A percentile compares a stretch with the other conserved stretches of the same genome.
Conservation (phyloP, 352 stramenopile species). For the Pythium angustatum region DNA sequence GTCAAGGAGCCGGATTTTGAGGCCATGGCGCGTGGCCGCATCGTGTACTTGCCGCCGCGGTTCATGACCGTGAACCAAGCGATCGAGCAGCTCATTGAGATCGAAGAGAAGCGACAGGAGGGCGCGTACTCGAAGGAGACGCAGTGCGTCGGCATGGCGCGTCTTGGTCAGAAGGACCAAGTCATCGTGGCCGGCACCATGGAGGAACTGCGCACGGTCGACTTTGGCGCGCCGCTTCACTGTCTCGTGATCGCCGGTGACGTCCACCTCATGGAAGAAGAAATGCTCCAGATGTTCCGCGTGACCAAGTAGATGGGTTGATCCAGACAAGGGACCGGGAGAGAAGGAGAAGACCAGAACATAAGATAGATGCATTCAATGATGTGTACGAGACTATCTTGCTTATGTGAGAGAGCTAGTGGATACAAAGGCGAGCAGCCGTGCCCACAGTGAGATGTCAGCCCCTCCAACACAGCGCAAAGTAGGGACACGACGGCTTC, state of each 20-base stretch:
- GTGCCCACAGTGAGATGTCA: too few species aligned
- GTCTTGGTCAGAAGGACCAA: conserved; percentile 92
- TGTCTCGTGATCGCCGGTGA: conserved; percentile 96
- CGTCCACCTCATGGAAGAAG: conserved; percentile 95
- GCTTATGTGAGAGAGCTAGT: too few species aligned
- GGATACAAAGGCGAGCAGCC: too few species aligned
- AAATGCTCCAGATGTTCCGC: conserved; percentile 79
- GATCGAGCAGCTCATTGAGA: conserved; percentile 95
- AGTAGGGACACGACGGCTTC: too few species aligned
- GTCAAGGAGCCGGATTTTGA: conserved; percentile 99
- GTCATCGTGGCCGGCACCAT: conserved; percentile 96
- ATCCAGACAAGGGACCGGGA: too few species aligned
- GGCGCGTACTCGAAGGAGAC: conserved; percentile 85
- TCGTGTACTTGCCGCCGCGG: conserved; percentile 93
- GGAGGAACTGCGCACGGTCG: conserved; percentile 90
- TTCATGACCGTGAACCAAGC: conserved; percentile 98
- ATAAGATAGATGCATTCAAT: conserved; percentile 1
- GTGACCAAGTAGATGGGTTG: conserved; percentile 36
- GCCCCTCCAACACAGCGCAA: too few species aligned
- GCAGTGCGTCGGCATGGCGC: conserved; percentile 92
- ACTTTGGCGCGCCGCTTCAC: conserved; percentile 97
- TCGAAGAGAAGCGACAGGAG: conserved; percentile 88
- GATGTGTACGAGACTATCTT: too few species aligned
- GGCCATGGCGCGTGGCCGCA: conserved; percentile 93
- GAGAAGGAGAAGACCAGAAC: conserved; percentile 28